Evolutionary conservation across 179 eudicot species (phyloP).

Genomic region (Silene coronaria): DNA sequence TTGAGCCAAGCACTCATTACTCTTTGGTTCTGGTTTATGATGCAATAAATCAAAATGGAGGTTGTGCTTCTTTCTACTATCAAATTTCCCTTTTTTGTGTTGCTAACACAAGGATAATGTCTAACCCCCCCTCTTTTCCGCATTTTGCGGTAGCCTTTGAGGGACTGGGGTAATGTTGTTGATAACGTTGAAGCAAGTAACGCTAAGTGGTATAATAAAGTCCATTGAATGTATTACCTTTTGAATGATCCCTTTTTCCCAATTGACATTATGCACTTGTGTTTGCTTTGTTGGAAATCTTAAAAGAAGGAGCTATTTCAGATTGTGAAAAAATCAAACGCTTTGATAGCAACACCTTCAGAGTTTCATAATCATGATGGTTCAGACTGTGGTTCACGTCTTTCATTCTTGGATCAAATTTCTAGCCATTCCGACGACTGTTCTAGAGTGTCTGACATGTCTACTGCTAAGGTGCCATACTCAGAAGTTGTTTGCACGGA

Average conservation of each 20-base stretch:
- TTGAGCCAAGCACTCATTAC: too few relatives aligned
- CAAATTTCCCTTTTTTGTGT: too few relatives aligned
- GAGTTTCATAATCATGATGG: constrained; percentile 1
- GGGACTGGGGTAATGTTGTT: too few relatives aligned
- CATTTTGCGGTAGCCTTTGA: too few relatives aligned
- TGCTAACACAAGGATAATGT: too few relatives aligned
- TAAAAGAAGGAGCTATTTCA: neutral
- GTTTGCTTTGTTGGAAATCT: constrained; percentile 8
- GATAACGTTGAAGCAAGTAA: neutral
- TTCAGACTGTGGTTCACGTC: constrained; percentile 19
- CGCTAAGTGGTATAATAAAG: neutral
- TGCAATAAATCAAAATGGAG: too few relatives aligned
- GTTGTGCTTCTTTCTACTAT: too few relatives aligned
- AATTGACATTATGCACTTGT: constrained; percentile 2
- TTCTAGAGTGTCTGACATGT: constrained; percentile 4
- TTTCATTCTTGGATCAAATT: constrained; percentile 5
- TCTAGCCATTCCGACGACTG: constrained; percentile 20
- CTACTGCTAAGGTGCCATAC: constrained; percentile 17
- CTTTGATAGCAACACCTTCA: neutral
- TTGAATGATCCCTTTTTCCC: neutral
- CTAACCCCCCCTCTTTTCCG: too few relatives aligned
- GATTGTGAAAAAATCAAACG: neutral
- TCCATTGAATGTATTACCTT: neutral
- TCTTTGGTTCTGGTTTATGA: too few relatives aligned
- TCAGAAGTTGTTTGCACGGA: constrained; percentile 6